Percentiles rank a stretch among this genome's conserved stretches.
These are phyloP conservation scores for Aspergillus versicolor DNA, from an alignment of 2,329 filamentous ascomycete species.

Conservation along the genomic window DNA sequence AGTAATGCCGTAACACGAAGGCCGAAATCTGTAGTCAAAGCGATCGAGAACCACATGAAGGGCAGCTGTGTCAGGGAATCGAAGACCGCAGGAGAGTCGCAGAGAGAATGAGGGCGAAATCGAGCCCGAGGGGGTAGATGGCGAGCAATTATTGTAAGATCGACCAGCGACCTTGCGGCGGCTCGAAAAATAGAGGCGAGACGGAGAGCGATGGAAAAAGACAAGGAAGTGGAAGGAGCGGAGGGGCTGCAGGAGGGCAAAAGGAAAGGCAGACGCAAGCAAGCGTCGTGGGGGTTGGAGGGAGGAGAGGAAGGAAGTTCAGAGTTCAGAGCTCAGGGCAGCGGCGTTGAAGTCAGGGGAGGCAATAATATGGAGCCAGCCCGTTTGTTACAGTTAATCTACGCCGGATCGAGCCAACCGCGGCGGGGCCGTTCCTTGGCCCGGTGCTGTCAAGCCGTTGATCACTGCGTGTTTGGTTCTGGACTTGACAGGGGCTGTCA, in stretches of 20 bases:
- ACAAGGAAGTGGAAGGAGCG: neutral
- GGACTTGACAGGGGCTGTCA: neutral
- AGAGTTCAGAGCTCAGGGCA: neutral
- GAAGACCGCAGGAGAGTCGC: conserved; percentile 5
- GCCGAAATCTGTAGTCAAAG: conserved; percentile 24
- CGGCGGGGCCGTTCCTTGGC: neutral
- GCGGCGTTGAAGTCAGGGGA: neutral
- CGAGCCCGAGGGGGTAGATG: conserved; percentile 4
- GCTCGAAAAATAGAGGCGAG: conserved; percentile 5
- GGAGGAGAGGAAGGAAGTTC: neutral
- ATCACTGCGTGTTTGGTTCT: neutral
- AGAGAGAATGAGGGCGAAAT: conserved; percentile 2
- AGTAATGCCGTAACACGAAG: conserved; percentile 23
- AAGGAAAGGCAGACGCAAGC: conserved; percentile 2
- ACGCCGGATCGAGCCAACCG: neutral
- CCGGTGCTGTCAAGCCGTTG: neutral
- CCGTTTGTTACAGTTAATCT: neutral
- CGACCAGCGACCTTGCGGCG: conserved; percentile 28
- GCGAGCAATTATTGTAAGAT: conserved; percentile 19
- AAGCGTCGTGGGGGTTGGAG: conserved; percentile 1
- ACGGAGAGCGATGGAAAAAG: neutral
- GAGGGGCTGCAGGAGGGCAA: neutral
- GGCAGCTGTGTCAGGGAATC: conserved; percentile 21
- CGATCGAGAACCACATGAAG: conserved; percentile 34
- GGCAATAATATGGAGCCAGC: neutral